Evolutionary conservation across 352 stramenopile species (phyloP), one percentile per base, ranked within the genome.

Genomic region (Globisporangium uncinulatum): DNA sequence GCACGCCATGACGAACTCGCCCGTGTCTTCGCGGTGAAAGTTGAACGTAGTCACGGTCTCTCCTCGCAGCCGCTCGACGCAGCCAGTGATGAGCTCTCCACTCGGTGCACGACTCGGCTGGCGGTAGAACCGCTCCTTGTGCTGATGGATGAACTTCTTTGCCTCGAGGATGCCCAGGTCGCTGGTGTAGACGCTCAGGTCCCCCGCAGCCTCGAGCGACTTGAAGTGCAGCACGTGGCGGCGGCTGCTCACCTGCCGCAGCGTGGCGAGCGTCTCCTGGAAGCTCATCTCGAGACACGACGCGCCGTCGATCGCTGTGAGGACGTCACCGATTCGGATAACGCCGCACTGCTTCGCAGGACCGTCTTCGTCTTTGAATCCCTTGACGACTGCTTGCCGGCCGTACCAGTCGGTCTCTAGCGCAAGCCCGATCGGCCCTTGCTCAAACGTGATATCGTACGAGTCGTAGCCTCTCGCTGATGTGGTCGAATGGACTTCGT

Each of bases 11-110:
- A 92, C 48, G 54, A 92, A 92, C 66, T 87, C 81, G 44, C 84
- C 83, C 24, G 83, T 94, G 63, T 90, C 79, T 56, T 94, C 81
- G 14, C 70, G 72, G 39, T 95, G 79, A 46, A 95, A 84, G 61
- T 94, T 89, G 48, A 94, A 89, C 45, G 86, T 72, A 19, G 83
- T 94, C n/a, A 94, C 76, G n/a, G 73, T 74, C 19, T 90, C 74
- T 4, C 86, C 85, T 29, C 69, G 63, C 15, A 89, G 70, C 11
- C 86, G 71, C 59, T 92, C 75, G 19, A 96, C 56, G 59, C 76
- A 92, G 13, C 86, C 83, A 21, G 83, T 69, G 41, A 91, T 66
- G 17, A 89, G 62, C 31, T 80, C 39, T 63, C 58, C 9, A 53
- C 49, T 17, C 2, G 58, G 52, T 21, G 49, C 20, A 10, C 13